Conservation (phyloP, 2,329 filamentous ascomycete species). For the Fusarium sp. region DNA sequence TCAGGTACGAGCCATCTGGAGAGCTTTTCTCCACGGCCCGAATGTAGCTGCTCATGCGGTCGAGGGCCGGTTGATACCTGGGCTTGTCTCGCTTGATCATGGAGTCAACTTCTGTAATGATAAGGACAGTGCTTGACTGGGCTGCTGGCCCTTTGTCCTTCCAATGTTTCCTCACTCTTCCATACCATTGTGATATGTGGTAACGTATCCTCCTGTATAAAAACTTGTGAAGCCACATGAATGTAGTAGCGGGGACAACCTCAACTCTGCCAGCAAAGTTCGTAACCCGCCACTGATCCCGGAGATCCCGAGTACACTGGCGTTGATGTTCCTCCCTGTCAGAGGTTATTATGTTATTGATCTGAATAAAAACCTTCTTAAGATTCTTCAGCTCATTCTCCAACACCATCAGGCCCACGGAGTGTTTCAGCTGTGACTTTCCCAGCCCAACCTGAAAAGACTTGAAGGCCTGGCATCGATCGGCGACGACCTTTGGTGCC, state of each 20-base stretch:
- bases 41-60: not conserved
- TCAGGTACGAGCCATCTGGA: not conserved
- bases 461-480: not conserved
- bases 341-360: not conserved
- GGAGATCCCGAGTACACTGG: not conserved
- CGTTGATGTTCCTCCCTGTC: not conserved
- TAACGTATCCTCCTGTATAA: not conserved
- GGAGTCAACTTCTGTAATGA: not conserved
- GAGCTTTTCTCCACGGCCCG: not conserved
- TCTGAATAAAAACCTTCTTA: not conserved
- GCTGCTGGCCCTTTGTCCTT: not conserved
- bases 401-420: not conserved
- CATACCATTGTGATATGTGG: not conserved
- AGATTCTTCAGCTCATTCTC: not conserved
- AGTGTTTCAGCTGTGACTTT: not conserved
- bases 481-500: not conserved
- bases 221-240: not conserved
- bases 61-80: too few species aligned
- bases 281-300: not conserved
- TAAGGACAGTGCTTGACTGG: not conserved
- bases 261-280: constrained; percentile 2
- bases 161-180: not conserved
- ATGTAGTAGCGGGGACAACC: not conserved
- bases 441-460: not conserved
- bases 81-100: not conserved